phyloP scores from a whole-genome alignment of 257 asterid genomes.

The Phtheirospermum japonicum region DNA sequence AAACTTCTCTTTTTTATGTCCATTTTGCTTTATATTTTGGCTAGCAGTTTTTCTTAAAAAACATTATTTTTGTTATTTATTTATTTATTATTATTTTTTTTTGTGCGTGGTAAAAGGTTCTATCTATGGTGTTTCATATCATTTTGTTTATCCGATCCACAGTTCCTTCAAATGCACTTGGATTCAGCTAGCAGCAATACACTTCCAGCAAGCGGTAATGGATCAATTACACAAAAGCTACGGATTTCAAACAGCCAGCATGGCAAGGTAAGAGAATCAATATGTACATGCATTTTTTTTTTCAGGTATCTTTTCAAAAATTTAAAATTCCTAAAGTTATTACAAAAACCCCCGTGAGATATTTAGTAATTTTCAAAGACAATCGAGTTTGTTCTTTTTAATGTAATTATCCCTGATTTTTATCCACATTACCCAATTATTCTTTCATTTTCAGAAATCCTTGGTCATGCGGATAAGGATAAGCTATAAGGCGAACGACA shows the following conservation, averaged over 20 bases:
- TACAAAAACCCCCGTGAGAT: too few relatives aligned
- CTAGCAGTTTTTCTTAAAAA: too few relatives aligned
- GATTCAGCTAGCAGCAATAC: conserved; percentile 86
- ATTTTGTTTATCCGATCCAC: conserved; percentile 31
- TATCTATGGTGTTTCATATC: conserved; percentile 1
- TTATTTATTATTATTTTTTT: not conserved
- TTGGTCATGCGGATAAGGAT: conserved; percentile 86
- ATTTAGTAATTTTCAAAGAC: too few relatives aligned
- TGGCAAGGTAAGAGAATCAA: conserved; percentile 64
- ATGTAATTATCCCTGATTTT: not conserved
- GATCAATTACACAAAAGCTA: conserved; percentile 70
- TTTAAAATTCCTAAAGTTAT: too few relatives aligned
- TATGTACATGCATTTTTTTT: not conserved
- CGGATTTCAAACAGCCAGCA: conserved; percentile 81
- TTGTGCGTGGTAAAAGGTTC: not conserved
- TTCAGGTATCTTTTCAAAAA: not conserved
- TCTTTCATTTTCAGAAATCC: conserved; percentile 61
- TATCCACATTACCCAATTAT: conserved; percentile 14
- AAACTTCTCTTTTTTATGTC: too few relatives aligned
- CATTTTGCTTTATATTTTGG: too few relatives aligned
- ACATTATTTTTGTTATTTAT: too few relatives aligned
- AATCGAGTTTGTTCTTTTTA: too few relatives aligned
- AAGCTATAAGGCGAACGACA: conserved; percentile 62
- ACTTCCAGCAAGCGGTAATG: conserved; percentile 70
- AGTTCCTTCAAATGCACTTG: conserved; percentile 97